Percentiles rank a stretch among this genome's conserved stretches.
Evolutionary conservation across 345 rosid genomes (phyloP).

Genomic region (Streptanthus diversifolius): DNA sequence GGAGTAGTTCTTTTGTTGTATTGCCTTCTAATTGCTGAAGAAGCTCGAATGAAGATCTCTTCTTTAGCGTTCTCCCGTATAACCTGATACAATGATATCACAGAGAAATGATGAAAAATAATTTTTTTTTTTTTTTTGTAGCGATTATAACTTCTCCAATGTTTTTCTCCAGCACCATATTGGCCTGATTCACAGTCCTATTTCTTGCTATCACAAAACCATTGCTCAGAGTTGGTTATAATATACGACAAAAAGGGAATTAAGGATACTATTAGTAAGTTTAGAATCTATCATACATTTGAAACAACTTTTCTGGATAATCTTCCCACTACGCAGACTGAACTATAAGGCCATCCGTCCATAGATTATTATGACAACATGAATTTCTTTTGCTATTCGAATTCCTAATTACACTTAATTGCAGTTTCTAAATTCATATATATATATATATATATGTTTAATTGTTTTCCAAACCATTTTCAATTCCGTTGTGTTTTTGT

Average conservation of each 20-base stretch:
- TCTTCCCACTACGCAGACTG: background rate
- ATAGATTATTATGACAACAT: background rate
- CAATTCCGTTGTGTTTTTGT: background rate
- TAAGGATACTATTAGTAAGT: background rate
- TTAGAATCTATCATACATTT: background rate
- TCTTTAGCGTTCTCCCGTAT: background rate
- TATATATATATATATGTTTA: too few relatives aligned
- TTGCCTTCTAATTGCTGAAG: background rate
- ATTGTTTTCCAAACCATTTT: background rate
- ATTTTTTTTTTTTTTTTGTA: too few relatives aligned
- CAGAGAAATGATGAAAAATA: too few relatives aligned
- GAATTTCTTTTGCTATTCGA: too few relatives aligned
- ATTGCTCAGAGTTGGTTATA: background rate
- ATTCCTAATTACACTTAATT: background rate
- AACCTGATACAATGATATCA: background rate
- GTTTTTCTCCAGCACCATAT: background rate
- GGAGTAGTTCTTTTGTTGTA: background rate
- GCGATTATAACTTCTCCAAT: background rate
- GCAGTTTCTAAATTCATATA: background rate
- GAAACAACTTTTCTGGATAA: background rate
- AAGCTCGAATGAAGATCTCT: background rate
- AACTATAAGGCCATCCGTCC: background rate
- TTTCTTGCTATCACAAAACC: background rate
- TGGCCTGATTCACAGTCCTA: background rate
- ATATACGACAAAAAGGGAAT: background rate